A percentile compares a stretch with the other conserved stretches of the same genome.
Evolutionary conservation across 768 basidiomycete species (phyloP).

Genomic region (Rhodosporidiobolus odoratus): DNA sequence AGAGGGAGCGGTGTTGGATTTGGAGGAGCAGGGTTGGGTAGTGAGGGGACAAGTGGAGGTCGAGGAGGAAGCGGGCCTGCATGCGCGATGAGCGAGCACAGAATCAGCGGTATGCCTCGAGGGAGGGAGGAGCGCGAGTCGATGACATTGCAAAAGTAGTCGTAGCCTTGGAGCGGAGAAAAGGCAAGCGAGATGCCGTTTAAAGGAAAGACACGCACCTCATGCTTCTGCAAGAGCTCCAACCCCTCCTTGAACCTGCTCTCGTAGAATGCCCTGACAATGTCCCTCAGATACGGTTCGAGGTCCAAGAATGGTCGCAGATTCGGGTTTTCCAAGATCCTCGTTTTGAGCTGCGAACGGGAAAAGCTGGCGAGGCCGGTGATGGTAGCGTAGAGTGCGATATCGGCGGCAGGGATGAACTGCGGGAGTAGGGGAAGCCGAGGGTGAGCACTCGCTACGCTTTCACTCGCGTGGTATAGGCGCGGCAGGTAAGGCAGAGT

Average conservation of each 20-base stretch:
- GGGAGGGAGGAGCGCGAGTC: not conserved
- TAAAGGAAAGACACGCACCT: conserved; percentile 53
- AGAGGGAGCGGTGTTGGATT: conserved; percentile 70
- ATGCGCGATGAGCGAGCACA: not conserved
- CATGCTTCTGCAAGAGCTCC: conserved; percentile 65
- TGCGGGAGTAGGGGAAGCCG: conserved; percentile 41
- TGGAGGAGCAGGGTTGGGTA: conserved; percentile 60
- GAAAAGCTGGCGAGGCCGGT: conserved; percentile 74
- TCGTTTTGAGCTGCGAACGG: conserved; percentile 63
- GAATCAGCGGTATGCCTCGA: not conserved
- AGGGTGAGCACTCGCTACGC: no score
- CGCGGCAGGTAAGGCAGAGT: not conserved
- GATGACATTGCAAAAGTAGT: not conserved
- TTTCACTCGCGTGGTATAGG: no score
- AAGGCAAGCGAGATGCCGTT: no score
- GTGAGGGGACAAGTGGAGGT: conserved; percentile 70
- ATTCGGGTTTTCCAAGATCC: conserved; percentile 58
- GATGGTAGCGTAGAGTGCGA: conserved; percentile 78
- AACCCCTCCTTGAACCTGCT: conserved; percentile 80
- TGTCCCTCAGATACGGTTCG: conserved; percentile 77
- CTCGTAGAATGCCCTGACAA: conserved; percentile 76
- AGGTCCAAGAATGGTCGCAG: conserved; percentile 74
- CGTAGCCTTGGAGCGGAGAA: not conserved
- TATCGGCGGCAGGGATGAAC: conserved; percentile 73
- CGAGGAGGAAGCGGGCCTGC: conserved; percentile 48